Evolutionary conservation across 257 asterid species (phyloP).

Genomic region (Gentiana straminea): DNA sequence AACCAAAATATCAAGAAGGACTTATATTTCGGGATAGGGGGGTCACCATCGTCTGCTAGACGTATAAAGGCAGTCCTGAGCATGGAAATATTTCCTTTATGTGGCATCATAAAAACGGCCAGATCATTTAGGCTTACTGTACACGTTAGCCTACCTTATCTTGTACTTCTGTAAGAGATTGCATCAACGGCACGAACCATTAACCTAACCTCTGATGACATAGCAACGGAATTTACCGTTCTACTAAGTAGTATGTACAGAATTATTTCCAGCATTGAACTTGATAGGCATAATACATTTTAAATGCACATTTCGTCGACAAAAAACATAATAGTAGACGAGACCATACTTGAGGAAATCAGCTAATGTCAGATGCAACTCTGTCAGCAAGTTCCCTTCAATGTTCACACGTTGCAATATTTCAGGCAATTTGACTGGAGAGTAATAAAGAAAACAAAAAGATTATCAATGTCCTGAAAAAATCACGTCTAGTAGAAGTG

Average conservation of each 20-base stretch:
- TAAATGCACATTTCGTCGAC: not conserved
- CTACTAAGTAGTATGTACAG: not conserved
- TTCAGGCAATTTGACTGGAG: conserved; percentile 65
- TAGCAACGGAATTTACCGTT: no score
- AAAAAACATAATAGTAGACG: not conserved
- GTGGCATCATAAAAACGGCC: not conserved
- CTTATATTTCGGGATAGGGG: no score
- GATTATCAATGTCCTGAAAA: conserved; percentile 3
- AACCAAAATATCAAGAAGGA: no score
- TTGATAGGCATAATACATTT: no score
- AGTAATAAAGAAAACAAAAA: conserved; percentile 9
- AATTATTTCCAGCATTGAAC: no score
- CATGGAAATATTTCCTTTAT: not conserved
- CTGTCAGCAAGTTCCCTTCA: conserved; percentile 31
- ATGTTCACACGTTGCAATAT: conserved; percentile 32
- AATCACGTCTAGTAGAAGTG: conserved; percentile 4
- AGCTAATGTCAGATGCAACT: conserved; percentile 35
- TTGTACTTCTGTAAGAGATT: not conserved
- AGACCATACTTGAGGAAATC: conserved; percentile 50
- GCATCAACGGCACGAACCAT: not conserved
- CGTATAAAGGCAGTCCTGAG: no score
- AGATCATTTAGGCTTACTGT: no score
- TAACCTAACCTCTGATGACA: not conserved
- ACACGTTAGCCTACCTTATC: no score
- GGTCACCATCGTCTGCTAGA: no score